Base-by-base conservation (phyloP, 2,329 filamentous ascomycete species). In the Aspergillus felis region DNA sequence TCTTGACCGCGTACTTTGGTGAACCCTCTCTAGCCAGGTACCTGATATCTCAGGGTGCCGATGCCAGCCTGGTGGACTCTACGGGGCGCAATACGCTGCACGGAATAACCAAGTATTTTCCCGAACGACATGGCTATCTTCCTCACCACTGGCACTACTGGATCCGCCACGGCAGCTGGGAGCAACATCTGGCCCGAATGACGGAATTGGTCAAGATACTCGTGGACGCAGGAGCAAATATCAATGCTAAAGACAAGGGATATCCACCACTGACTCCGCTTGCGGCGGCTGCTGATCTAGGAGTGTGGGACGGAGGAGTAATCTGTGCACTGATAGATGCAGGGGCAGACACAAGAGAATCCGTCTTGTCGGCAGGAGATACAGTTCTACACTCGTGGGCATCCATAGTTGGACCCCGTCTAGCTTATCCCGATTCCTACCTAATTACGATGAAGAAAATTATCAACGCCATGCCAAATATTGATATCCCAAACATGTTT, bases 111-210 rank as follows among this genome's bases (percentile, higher is more conserved):
- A 60, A 62, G 32, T 63, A 63, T 51, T 54, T 64, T 2, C 65
- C 64, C 20, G 65, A 66, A 27, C 53, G 61, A 51, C 65, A 69
- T 64, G 66, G 68, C 6, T 62, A 62, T 27, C 35, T 68, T 14
- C 56, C 59, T 7, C 61, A 66, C 58, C 54, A 63, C n/a, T 70
- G 68, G 68, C 62, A 70, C 50, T 68, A 67, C 56, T 69, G 68
- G 68, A 62, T 68, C n/a, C 67, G 67, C 6, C 68, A 70, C 47
- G 67, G 68, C 1, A 50, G 48, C 27, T 70, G 65, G 65, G 56
- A 66, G 4, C 50, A 59, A 4, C 66, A 69, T 60, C 49, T 65
- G 35, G 14, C 48, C 1, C 24, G 62, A 9, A 63, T 62, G 44
- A 64, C 48, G 7, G 44, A 57, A 9, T 28, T 67, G 22, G 61